Percentiles rank a stretch among this genome's conserved stretches.
phyloP scores from a whole-genome alignment of 306 rosid genomes.

The Acacia acuminata region DNA sequence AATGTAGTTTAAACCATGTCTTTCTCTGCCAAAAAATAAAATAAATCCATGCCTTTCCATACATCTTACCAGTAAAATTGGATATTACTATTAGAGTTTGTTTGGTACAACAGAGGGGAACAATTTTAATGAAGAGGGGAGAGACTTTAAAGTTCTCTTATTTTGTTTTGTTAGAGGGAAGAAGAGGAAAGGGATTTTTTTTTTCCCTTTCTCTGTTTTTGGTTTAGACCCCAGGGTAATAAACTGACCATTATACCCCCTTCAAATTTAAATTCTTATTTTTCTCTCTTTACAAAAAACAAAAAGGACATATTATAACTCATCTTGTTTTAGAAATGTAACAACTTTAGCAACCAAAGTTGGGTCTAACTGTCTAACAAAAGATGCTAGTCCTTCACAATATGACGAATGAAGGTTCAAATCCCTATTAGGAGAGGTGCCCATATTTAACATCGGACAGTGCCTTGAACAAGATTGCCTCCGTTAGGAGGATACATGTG shows the following conservation, averaged over 20 bases:
- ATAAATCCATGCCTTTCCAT: conserved; percentile 25
- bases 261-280: not conserved
- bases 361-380: too few relatives aligned
- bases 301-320: not conserved
- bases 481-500: too few relatives aligned
- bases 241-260: not conserved
- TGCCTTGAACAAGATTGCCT: too few relatives aligned
- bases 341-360: not conserved
- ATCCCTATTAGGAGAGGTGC: too few relatives aligned
- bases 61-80: conserved; percentile 23
- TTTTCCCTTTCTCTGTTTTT: not conserved
- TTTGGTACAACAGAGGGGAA: not conserved
- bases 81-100: not conserved
- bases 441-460: too few relatives aligned
- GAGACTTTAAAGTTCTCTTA: not conserved
- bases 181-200: not conserved
- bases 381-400: too few relatives aligned
- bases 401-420: too few relatives aligned
- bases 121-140: not conserved
- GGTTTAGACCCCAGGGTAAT: not conserved
- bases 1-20: conserved; percentile 20
- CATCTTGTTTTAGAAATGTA: not conserved
- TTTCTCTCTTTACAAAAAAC: not conserved
- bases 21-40: not conserved
- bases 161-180: not conserved